Evolutionary conservation across 129 eudicot genomes (phyloP), one percentile per base, ranked within the genome.

Genomic region (Gnaphalium uliginosum): DNA sequence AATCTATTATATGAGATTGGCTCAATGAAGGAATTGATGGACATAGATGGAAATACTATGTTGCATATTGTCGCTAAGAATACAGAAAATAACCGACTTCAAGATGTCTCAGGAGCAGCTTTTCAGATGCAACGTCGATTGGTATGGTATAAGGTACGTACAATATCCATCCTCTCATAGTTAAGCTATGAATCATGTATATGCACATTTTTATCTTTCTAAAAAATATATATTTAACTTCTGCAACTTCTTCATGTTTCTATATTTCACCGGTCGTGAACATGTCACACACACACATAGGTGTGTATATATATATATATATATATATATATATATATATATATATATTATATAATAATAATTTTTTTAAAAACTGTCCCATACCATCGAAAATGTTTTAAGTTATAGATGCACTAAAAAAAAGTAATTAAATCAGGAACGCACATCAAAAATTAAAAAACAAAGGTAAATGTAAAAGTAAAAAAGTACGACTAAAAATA

Each of bases 91-190:
- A 72, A 54, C 62, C 76, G 43, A 35, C 82, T 81, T 5, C 60
- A 51, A 6, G 15, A n/a, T 21, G 76, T 81, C 8, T 76, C 80
- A 8, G 87, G 87, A n/a, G 85, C 60, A 37, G 87, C 84, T 67
- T 81, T 84, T 17, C 82, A 72, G 11, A 66, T 84, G 70, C 87
- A 84, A 39, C 72, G 66, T 2, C 73, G 80, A 32, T 14, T 80
- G 6, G 8, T 75, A 8, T 84, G 87, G 87, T 80, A 66, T 39
- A 81, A 84, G 87, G n/a, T n/a, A n/a, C n/a, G 87, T 84, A 84
- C 70, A 57, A 9, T 2, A 19, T 70, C 32, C 8, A 39, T 73
- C 39, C 68, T 25, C n/a, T 59, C 11, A 10, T 30, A 63, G 6
- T 60, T 39, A 39, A 23, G 35, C 5, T 25, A 39, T 8, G 46